Base-by-base conservation (phyloP, 129 eudicot species). In the Pseudognaphalium luteoalbum region DNA sequence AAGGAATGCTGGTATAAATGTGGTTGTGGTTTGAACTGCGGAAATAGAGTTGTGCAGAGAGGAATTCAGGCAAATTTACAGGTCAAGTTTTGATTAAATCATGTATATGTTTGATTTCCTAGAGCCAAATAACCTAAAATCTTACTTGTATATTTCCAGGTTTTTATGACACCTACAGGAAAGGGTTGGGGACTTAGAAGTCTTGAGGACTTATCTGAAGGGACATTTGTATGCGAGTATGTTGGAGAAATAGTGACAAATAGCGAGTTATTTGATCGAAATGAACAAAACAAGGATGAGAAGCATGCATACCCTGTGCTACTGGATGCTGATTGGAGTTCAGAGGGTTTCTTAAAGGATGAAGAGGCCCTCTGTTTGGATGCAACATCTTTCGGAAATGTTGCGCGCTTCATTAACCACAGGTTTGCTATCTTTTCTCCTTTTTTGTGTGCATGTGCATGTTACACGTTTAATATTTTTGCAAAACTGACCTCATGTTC, bases 1-100 rank as follows among this genome's bases (percentile, higher is more conserved):
- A 86, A 88, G 71, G 93, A 86, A 56, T 88, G 93, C 75, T 88
- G 93, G 93, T 72, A 68, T 58, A 88, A 83, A 77, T 88, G 93
- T 28, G 87, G 93, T 32, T 88, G 90, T 57, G 75, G 68, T 79
- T 82, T 32, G 33, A 29, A 42, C 2, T 88, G 93, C 74, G 90
- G 93, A 68, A 88, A 88, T 81, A 90, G 93, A 20, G 88, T 86
- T 39, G 87, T 88, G 71, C 88, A 89, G 72, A 81, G 83, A 66
- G 94, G 90, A 78, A 86, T 86, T 29, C 81, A 61, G 35, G 83
- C 39, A 47, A 74, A 77, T 14, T 71, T 88, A 78, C 94, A 86
- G 88, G 93, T 88, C 8, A 72, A 64, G 19, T 33, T 65, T 63
- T 12, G 17, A 65, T 4, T n/a, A 5, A 5, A 65, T 33, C 2